Evolutionary conservation across 2,329 filamentous ascomycete species (phyloP).

Genomic region (Alternaria burnsii): DNA sequence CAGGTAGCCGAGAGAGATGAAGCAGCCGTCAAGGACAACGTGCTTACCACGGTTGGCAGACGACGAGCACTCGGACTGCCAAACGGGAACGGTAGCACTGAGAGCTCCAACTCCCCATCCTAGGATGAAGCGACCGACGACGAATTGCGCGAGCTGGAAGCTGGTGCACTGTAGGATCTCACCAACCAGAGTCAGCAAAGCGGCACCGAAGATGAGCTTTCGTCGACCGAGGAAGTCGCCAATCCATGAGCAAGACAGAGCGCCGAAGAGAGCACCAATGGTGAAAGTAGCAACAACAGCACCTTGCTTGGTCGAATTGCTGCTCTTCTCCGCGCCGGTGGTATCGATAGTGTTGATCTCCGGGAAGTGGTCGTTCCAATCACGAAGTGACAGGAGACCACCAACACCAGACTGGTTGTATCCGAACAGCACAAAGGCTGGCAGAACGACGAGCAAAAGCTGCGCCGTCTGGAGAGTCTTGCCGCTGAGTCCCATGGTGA

Average conservation of each 20-base stretch:
- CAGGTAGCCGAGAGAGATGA: slow-evolving; percentile 57
- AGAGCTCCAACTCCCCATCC: slow-evolving; percentile 56
- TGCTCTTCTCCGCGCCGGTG: slow-evolving; percentile 52
- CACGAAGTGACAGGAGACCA: slow-evolving; percentile 54
- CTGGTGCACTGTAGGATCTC: slow-evolving; percentile 56
- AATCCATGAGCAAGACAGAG: slow-evolving; percentile 56
- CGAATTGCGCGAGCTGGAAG: slow-evolving; percentile 58
- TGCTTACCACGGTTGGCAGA: slow-evolving; percentile 52
- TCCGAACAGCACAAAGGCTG: slow-evolving; percentile 59
- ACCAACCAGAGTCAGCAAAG: slow-evolving; percentile 54
- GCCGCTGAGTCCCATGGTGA: slow-evolving; percentile 31
- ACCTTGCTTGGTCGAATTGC: slow-evolving; percentile 58
- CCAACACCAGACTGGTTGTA: slow-evolving; percentile 63
- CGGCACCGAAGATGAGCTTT: slow-evolving; percentile 55
- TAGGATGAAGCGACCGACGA: slow-evolving; percentile 56
- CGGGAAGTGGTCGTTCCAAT: slow-evolving; percentile 58
- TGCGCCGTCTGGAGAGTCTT: slow-evolving; percentile 42
- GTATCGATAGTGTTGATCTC: slow-evolving; percentile 59
- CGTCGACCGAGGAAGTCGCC: slow-evolving; percentile 58
- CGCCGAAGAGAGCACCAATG: slow-evolving; percentile 58
- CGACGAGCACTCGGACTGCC: slow-evolving; percentile 55
- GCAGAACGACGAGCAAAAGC: slow-evolving; percentile 51
- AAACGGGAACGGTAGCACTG: slow-evolving; percentile 58
- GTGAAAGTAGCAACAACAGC: slow-evolving; percentile 57
- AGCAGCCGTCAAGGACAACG: slow-evolving; percentile 56